Evolutionary conservation across 78 protist genomes (phyloP), one percentile per base, ranked within the genome.

Genomic region (Dictyostelium brefeldianum): DNA sequence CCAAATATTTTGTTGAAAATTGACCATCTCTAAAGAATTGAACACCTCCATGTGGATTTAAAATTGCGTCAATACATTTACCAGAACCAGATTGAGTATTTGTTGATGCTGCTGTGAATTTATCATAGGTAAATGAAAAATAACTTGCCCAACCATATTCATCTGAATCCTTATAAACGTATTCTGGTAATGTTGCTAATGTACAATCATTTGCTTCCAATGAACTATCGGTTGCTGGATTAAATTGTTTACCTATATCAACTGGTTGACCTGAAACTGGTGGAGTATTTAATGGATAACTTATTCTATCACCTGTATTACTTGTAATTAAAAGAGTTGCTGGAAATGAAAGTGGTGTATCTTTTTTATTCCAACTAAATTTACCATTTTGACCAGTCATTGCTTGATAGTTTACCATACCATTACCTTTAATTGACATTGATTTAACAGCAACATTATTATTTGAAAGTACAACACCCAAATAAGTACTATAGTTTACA

Each of bases 151-250:
- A 84, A 25, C 91, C 91, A 43, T 74, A 4, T 10, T 74, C 20
- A 43, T 51, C 74, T n/a, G n/a, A n/a, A 78, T 84, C 91, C 8
- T 84, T 20, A 46, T 84, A 84, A 4, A 84, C 43, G 27, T 74
- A 74, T 18, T 84, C 36, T 8, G 78, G 81, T 17, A 59, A 22
- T 69, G 59, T 5, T 20, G 74, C 91, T 74, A 84, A 57, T 12
- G 57, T 17, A 47, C 91, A 84, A 0, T 29, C 43, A 12, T 9
- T 36, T 14, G 22, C 48, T 14, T n/a, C 36, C 10, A 25, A n/a
- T 22, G 27, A 5, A 9, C 46, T 2, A 75, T n/a, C 12, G 14
- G 17, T 0, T 0, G 1, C 12, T 29, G 91, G 83, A 25, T 80
- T 73, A 20, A 84, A 84, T 56, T 84, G 91, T 1, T 43, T 36